Conservation (phyloP, 192 early-diverging fungal species). For the Dissophora ornata region DNA sequence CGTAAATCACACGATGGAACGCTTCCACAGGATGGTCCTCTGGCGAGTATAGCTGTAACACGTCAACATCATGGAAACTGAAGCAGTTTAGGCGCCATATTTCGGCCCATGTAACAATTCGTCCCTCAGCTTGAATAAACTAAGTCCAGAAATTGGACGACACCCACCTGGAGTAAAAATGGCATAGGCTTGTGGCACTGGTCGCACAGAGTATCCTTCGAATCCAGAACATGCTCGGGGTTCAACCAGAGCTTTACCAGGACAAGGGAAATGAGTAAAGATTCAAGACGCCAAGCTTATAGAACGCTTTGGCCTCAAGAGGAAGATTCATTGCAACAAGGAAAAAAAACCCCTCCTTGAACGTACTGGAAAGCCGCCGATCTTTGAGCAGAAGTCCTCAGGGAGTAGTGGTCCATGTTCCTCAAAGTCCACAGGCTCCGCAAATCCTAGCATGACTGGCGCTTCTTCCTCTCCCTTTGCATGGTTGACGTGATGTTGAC, state of each 20-base stretch:
- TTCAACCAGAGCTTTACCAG: constrained; percentile 80
- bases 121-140: neutral
- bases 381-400: constrained; percentile 84
- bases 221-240: constrained; percentile 70
- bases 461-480: constrained; percentile 20
- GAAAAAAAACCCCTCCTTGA: constrained; percentile 3
- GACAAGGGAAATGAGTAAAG: no score
- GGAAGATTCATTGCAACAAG: no score
- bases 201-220: constrained; percentile 73
- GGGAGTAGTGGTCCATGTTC: constrained; percentile 62
- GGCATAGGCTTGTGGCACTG: constrained; percentile 81
- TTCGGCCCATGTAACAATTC: neutral
- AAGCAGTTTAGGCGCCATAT: neutral
- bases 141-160: neutral
- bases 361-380: constrained; percentile 86
- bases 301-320: neutral
- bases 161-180: constrained; percentile 81
- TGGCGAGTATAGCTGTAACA: constrained; percentile 87
- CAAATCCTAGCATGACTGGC: constrained; percentile 73
- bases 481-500: constrained; percentile 14
- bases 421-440: constrained; percentile 69
- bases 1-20: constrained; percentile 90
- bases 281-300: no score
- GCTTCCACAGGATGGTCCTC: constrained; percentile 89
- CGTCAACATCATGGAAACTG: no score